These are phyloP conservation scores for Venturia carpophila DNA, from an alignment of 2,329 filamentous ascomycete genomes.

Conservation along the genomic window DNA sequence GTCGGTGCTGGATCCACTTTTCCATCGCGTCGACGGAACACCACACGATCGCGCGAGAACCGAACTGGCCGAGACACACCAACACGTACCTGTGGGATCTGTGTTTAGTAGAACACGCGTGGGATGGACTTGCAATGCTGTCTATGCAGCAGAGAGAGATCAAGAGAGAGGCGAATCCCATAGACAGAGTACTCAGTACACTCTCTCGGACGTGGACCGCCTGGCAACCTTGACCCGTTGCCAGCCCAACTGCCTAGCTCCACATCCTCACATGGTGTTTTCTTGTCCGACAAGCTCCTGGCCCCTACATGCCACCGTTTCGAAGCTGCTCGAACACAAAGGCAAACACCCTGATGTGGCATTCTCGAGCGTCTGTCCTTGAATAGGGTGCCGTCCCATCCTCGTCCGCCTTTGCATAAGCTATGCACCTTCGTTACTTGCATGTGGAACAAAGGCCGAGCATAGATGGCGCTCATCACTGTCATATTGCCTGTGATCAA, in stretches of 20 bases:
- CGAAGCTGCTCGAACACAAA: neutral
- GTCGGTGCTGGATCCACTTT: neutral
- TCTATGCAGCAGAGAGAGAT: neutral
- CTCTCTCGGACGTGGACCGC: neutral
- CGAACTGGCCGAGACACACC: neutral
- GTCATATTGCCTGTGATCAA: neutral
- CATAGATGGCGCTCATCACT: no score
- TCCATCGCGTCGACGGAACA: neutral
- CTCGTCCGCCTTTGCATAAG: neutral
- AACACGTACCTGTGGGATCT: neutral
- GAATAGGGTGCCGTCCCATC: neutral
- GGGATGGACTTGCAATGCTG: neutral
- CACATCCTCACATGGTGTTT: neutral
- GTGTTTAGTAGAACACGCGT: no score
- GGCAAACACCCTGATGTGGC: neutral
- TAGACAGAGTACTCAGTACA: neutral
- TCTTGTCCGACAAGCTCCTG: slow-evolving; percentile 2
- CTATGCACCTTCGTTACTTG: neutral
- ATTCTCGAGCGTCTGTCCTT: neutral
- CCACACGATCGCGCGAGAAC: neutral
- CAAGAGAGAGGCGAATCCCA: neutral
- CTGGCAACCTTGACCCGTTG: neutral
- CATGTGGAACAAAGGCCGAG: neutral
- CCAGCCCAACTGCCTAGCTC: neutral
- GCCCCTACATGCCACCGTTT: slow-evolving; percentile 7